These are phyloP conservation scores for Salvia rosmarinus DNA, from an alignment of 257 asterid genomes.

Conservation along the genomic window DNA sequence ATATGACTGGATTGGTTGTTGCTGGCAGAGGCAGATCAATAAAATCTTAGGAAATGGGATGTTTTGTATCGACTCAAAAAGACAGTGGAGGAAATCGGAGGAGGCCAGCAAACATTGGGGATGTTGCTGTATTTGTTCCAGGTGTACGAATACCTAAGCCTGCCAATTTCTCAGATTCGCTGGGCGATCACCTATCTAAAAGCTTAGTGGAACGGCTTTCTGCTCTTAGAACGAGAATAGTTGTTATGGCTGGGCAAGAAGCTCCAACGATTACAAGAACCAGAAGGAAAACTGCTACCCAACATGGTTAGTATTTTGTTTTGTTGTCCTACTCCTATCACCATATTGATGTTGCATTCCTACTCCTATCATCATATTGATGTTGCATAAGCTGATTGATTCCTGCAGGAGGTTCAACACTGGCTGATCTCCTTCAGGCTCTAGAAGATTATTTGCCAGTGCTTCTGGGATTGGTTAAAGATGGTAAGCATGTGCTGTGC, in stretches of 20 bases:
- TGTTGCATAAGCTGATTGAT: conserved; percentile 47
- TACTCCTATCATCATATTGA: conserved; percentile 39
- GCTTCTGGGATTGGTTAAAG: conserved; percentile 89
- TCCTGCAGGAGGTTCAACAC: conserved; percentile 84
- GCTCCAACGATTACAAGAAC: conserved; percentile 92
- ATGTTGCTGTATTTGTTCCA: conserved; percentile 85
- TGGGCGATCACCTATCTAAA: conserved; percentile 60
- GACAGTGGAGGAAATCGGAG: conserved; percentile 81
- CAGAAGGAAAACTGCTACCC: conserved; percentile 78
- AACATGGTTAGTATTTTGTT: conserved; percentile 69
- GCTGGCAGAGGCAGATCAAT: conserved; percentile 47
- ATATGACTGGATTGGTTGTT: conserved; percentile 31
- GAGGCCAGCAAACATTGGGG: conserved; percentile 90
- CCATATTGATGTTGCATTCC: conserved; percentile 43
- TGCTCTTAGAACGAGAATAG: conserved; percentile 90
- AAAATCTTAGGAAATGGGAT: conserved; percentile 70
- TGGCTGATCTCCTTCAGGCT: conserved; percentile 93
- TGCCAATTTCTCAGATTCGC: conserved; percentile 66
- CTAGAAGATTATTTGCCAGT: conserved; percentile 93
- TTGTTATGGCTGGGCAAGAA: conserved; percentile 96
- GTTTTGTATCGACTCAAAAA: conserved; percentile 72
- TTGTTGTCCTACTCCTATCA: conserved; percentile 25
- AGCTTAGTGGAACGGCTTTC: conserved; percentile 83
- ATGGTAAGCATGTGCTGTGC: conserved; percentile 57
- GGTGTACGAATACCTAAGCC: conserved; percentile 93